Evolutionary conservation across 805 yeast genomes (phyloP).

Genomic region (Saccharomyces paradoxus): DNA sequence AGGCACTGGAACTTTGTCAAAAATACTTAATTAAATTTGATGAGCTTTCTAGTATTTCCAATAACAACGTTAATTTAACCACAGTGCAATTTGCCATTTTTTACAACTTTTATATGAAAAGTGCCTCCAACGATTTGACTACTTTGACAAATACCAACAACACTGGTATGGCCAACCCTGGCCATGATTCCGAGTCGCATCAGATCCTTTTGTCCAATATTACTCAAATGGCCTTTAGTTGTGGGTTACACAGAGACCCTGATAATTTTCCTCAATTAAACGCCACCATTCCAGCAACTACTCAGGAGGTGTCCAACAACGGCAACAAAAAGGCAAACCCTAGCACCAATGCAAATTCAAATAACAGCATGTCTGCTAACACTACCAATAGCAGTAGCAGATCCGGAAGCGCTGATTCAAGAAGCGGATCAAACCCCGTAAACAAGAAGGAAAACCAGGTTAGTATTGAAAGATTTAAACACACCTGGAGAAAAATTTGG

Average conservation of each 20-base stretch:
- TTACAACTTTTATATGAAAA: slow-evolving; percentile 46
- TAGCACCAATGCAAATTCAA: background rate
- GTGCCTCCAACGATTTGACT: slow-evolving; percentile 42
- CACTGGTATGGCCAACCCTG: slow-evolving; percentile 8
- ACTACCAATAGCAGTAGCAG: slow-evolving; percentile 4
- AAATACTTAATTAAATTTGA: slow-evolving; percentile 29
- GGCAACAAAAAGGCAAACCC: slow-evolving; percentile 2
- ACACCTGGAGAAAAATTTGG: slow-evolving; percentile 56
- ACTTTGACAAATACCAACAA: slow-evolving; percentile 6
- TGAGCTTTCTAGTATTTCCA: slow-evolving; percentile 29
- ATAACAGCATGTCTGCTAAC: background rate
- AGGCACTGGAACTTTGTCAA: slow-evolving; percentile 21
- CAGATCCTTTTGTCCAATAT: slow-evolving; percentile 48
- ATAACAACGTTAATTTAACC: slow-evolving; percentile 27
- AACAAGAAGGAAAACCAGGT: slow-evolving; percentile 18
- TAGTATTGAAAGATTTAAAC: slow-evolving; percentile 33
- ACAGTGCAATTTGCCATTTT: slow-evolving; percentile 53
- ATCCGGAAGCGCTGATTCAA: slow-evolving; percentile 1
- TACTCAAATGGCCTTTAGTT: slow-evolving; percentile 57
- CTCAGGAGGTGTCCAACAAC: slow-evolving; percentile 7
- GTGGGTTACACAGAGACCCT: slow-evolving; percentile 67
- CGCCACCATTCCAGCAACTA: slow-evolving; percentile 13
- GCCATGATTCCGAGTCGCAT: slow-evolving; percentile 48
- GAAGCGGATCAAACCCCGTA: slow-evolving; percentile 7
- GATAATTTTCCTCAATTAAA: slow-evolving; percentile 39